Evolutionary conservation across 352 stramenopile species (phyloP), one percentile per base, ranked within the genome.

Genomic region (Elongisporangium prolatum): DNA sequence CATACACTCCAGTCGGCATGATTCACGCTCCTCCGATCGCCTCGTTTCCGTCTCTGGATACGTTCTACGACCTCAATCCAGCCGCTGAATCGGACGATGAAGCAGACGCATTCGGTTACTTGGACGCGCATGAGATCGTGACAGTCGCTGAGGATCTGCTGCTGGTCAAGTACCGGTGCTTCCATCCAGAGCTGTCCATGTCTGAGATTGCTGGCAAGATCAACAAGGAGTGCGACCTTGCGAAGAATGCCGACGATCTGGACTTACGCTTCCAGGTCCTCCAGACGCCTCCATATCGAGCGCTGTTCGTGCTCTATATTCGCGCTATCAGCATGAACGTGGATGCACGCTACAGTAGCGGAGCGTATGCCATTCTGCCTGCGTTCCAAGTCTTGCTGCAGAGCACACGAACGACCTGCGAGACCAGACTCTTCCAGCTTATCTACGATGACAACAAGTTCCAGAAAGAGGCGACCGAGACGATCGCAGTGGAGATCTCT

Each of bases 371-470:
- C 21, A 65, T 78, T 54, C 66, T 80, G 48, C 66, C 77, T 2
- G 68, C 72, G 44, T 88, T 83, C 38, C 77, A 86, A 8, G 21
- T 63, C 14, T 52, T 87, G 3, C 61, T 92, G 5, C 72, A 76
- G 22, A 75, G 74, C 21, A 69, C 76, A 8, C 69, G 74, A 14
- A 78, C 77, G 5, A 77, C 69, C 0, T 89, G 80, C 24, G 80
- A 89, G 58, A 84, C 69, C 0, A 69, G 69, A 22, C 68, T 90
- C 16, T 80, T 88, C 17, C 80, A 89, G 52, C 68, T 88, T 24
- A 68, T 85, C n/a, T 87, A 90, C 57, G 68, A 84, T 34, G 61
- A 77, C 22, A 68, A 87, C n/a, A 89, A 92, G 53, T 55, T 60
- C 48, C 62, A 79, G 16, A 64, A 67, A 2, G 70, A 86, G 50